Conservation (phyloP, 352 stramenopile genomes). For the Pythium vanterpoolii region DNA sequence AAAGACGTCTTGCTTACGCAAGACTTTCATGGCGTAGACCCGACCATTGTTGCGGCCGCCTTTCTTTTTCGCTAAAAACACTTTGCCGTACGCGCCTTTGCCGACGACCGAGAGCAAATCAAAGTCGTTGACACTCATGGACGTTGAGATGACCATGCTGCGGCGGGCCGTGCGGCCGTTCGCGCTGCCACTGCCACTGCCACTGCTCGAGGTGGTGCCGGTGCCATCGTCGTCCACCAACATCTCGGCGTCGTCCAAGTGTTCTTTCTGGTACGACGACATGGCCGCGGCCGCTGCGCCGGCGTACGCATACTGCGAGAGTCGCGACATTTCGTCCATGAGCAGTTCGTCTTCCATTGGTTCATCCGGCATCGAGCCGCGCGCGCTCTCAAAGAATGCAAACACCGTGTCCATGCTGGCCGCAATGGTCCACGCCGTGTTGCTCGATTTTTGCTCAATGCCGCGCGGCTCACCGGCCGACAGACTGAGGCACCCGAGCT, state of each 20-base stretch:
- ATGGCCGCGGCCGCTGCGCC: slow-evolving; percentile 62
- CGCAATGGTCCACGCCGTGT: slow-evolving; percentile 76
- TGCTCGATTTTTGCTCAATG: slow-evolving; percentile 52
- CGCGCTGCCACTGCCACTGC: slow-evolving; percentile 17
- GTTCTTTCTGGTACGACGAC: slow-evolving; percentile 61
- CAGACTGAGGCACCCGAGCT: slow-evolving; percentile 61
- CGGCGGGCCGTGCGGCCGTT: slow-evolving; percentile 39
- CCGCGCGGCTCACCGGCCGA: slow-evolving; percentile 49
- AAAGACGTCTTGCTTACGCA: slow-evolving; percentile 84
- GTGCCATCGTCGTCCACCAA: slow-evolving; percentile 30
- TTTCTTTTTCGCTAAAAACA: slow-evolving; percentile 85
- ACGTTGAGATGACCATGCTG: slow-evolving; percentile 82
- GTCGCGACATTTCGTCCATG: slow-evolving; percentile 56
- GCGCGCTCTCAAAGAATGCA: slow-evolving; percentile 61
- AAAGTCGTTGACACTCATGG: slow-evolving; percentile 86
- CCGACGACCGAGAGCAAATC: slow-evolving; percentile 81
- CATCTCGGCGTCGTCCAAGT: slow-evolving; percentile 45
- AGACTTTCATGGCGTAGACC: slow-evolving; percentile 89
- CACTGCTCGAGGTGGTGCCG: slow-evolving; percentile 13
- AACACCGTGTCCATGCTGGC: slow-evolving; percentile 67
- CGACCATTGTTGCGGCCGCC: slow-evolving; percentile 55
- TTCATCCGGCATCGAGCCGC: slow-evolving; percentile 75
- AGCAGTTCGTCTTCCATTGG: slow-evolving; percentile 44
- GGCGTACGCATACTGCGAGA: slow-evolving; percentile 57
- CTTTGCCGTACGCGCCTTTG: slow-evolving; percentile 86